Evolutionary conservation across 495 filamentous ascomycete genomes (phyloP).

Genomic region (Amniculicola lignicola): DNA sequence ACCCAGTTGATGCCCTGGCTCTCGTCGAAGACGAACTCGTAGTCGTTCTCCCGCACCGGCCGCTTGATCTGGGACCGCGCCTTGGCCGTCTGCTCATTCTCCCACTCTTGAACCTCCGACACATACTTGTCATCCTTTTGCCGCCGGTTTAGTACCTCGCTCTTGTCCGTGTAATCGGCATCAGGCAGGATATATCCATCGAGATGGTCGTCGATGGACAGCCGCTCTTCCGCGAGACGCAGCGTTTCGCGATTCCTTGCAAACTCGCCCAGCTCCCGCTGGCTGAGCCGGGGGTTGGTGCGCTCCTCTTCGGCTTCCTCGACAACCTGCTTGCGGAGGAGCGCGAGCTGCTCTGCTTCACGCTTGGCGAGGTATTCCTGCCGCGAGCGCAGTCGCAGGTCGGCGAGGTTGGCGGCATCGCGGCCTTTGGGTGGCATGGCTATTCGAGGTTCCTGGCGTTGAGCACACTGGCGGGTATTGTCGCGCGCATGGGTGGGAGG

Average conservation of each 20-base stretch:
- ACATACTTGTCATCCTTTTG: conserved; percentile 86
- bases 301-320: conserved; percentile 83
- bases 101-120: conserved; percentile 96
- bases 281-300: conserved; percentile 69
- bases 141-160: conserved; percentile 88
- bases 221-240: conserved; percentile 79
- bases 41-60: conserved; percentile 74
- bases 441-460: too few species aligned
- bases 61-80: conserved; percentile 84
- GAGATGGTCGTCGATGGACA: conserved; percentile 83
- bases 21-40: conserved; percentile 93
- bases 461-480: too few species aligned
- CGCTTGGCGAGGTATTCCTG: conserved; percentile 94
- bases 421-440: conserved; percentile 16
- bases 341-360: conserved; percentile 76
- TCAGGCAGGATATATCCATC: conserved; percentile 95
- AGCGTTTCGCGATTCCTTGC: conserved; percentile 84
- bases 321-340: conserved; percentile 85
- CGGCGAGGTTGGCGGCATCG: conserved; percentile 51
- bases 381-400: conserved; percentile 75
- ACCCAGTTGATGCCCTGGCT: conserved; percentile 84
- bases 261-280: conserved; percentile 84
- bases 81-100: conserved; percentile 83
- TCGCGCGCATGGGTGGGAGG: too few species aligned
- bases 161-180: conserved; percentile 82